A percentile compares a stretch with the other conserved stretches of the same genome.
Conservation (phyloP, 768 basidiomycete genomes). For the Hypholoma fasciculare region DNA sequence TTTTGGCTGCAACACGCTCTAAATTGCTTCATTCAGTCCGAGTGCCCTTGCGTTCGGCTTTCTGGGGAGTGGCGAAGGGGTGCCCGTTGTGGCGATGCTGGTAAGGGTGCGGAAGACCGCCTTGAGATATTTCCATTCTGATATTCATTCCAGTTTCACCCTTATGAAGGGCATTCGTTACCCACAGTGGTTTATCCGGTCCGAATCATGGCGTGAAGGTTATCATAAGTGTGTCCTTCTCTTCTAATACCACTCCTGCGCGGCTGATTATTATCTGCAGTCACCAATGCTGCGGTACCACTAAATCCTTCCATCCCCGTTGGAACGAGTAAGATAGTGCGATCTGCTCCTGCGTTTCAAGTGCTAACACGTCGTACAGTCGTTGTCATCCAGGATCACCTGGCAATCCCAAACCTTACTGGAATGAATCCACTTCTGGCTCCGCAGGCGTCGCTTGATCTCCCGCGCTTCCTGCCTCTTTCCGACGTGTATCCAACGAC, state of each 20-base stretch:
- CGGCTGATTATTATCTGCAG: conserved; percentile 32
- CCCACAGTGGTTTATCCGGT: conserved; percentile 76
- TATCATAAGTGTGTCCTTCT: conserved; percentile 62
- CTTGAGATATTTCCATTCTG: neutral
- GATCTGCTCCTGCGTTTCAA: neutral
- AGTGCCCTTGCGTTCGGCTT: conserved; percentile 81
- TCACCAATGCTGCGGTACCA: conserved; percentile 88
- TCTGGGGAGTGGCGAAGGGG: conserved; percentile 59
- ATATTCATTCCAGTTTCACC: conserved; percentile 60
- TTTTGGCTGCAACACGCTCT: neutral
- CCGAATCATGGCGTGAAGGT: conserved; percentile 76
- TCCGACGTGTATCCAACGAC: conserved; percentile 79
- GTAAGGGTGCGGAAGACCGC: conserved; percentile 58
- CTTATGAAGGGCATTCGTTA: conserved; percentile 81
- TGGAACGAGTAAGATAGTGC: conserved; percentile 66
- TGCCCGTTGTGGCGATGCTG: conserved; percentile 88
- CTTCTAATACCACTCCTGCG: neutral
- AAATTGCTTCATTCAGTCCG: conserved; percentile 44
- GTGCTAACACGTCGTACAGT: conserved; percentile 42
- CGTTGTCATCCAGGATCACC: conserved; percentile 84
- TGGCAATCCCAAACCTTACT: conserved; percentile 76
- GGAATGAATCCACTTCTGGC: conserved; percentile 83
- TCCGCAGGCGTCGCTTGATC: conserved; percentile 52
- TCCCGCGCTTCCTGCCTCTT: conserved; percentile 82
- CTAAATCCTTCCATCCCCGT: conserved; percentile 72